These are phyloP conservation scores for Chaetomium strumarium DNA, from an alignment of 2,329 filamentous ascomycete genomes.

Conservation along the genomic window DNA sequence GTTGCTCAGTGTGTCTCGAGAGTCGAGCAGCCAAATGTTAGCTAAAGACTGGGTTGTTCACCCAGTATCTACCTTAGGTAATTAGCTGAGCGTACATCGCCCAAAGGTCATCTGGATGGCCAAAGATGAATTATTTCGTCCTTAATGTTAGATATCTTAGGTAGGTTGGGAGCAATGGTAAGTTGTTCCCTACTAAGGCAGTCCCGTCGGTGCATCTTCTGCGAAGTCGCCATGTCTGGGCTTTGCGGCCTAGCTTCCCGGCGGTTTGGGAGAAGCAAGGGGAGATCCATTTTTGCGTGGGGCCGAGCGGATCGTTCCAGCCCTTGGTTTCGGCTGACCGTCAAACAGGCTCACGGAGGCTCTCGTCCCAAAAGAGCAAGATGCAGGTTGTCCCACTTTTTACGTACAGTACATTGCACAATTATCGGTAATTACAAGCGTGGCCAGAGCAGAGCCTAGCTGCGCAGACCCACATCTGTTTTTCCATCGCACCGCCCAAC, in stretches of 20 bases:
- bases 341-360: slow-evolving; percentile 1
- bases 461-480: too few species aligned
- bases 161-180: not conserved
- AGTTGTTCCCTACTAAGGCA: not conserved
- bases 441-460: too few species aligned
- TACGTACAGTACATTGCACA: too few species aligned
- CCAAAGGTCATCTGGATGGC: too few species aligned
- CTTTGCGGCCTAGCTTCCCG: slow-evolving; percentile 9
- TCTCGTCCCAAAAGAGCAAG: slow-evolving; percentile 3
- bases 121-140: too few species aligned
- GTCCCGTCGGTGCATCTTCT: slow-evolving; percentile 8
- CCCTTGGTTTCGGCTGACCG: slow-evolving; percentile 12
- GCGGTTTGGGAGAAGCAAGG: slow-evolving; percentile 16
- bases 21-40: too few species aligned
- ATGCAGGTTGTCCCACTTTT: too few species aligned
- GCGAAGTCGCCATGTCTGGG: slow-evolving; percentile 5
- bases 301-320: slow-evolving; percentile 16
- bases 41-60: too few species aligned
- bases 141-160: too few species aligned
- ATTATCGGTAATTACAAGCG: too few species aligned
- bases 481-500: too few species aligned
- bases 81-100: not conserved
- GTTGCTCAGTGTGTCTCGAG: not conserved
- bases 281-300: slow-evolving; percentile 12
- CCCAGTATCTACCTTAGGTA: too few species aligned